These are phyloP conservation scores for Globisporangium emineosum DNA, from an alignment of 352 stramenopile genomes.

Conservation along the genomic window DNA sequence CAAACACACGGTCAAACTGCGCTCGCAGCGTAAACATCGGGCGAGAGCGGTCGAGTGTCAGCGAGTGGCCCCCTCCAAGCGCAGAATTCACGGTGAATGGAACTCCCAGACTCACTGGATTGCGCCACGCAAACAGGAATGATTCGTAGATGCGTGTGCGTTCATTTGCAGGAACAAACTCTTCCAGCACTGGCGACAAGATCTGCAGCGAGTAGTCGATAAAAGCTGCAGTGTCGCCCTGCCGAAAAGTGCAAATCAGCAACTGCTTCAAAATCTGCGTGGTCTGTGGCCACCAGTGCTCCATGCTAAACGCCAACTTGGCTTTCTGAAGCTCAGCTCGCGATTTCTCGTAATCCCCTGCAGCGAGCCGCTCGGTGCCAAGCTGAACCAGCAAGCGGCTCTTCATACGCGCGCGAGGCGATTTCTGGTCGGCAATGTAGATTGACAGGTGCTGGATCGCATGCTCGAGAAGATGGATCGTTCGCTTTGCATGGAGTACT, in stretches of 20 bases:
- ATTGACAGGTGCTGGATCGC: slow-evolving; percentile 71
- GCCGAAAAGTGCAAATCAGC: slow-evolving; percentile 67
- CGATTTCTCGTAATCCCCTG: slow-evolving; percentile 63
- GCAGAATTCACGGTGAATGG: slow-evolving; percentile 38
- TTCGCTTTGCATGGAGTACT: slow-evolving; percentile 62
- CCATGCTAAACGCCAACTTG: slow-evolving; percentile 47
- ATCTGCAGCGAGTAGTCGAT: slow-evolving; percentile 80
- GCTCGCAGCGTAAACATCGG: slow-evolving; percentile 45
- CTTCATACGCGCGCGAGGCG: slow-evolving; percentile 67
- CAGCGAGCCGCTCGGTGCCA: slow-evolving; percentile 66
- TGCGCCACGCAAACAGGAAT: slow-evolving; percentile 62
- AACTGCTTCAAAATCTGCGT: slow-evolving; percentile 75
- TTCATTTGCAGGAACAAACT: slow-evolving; percentile 59
- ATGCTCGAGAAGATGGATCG: slow-evolving; percentile 75
- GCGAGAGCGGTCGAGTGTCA: slow-evolving; percentile 50
- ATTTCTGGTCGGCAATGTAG: slow-evolving; percentile 63
- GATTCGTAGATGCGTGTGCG: slow-evolving; percentile 53
- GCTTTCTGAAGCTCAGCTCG: slow-evolving; percentile 68
- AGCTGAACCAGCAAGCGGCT: slow-evolving; percentile 70
- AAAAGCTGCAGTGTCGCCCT: slow-evolving; percentile 68
- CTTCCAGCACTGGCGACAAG: slow-evolving; percentile 64
- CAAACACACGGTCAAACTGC: slow-evolving; percentile 62
- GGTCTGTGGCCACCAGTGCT: slow-evolving; percentile 76
- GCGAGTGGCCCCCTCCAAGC: slow-evolving; percentile 40
- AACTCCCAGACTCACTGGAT: slow-evolving; percentile 33